phyloP scores from a whole-genome alignment of 1,284 basidiomycete genomes.

The Termitomyces sp. region DNA sequence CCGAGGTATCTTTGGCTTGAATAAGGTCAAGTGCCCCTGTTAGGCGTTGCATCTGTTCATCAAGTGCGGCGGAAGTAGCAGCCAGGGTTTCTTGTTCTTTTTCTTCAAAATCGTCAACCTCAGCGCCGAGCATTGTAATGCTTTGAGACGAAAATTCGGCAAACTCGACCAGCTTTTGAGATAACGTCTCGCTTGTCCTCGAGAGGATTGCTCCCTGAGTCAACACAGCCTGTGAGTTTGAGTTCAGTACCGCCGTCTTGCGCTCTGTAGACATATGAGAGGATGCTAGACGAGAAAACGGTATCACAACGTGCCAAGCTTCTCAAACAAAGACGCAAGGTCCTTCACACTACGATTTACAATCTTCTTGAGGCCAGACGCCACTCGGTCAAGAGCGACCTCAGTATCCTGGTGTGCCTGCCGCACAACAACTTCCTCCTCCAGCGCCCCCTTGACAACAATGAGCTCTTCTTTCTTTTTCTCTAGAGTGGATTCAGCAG shows the following conservation, averaged over 20 bases:
- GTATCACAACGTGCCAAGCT: slow-evolving; percentile 60
- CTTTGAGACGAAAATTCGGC: slow-evolving; percentile 51
- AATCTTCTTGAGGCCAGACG: slow-evolving; percentile 61
- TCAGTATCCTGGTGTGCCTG: slow-evolving; percentile 79
- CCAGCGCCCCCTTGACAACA: slow-evolving; percentile 50
- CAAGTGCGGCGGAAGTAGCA: slow-evolving; percentile 50
- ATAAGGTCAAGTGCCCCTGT: slow-evolving; percentile 56
- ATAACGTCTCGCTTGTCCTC: slow-evolving; percentile 47
- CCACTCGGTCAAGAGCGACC: slow-evolving; percentile 63
- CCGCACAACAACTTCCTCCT: slow-evolving; percentile 75
- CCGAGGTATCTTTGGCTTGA: slow-evolving; percentile 48
- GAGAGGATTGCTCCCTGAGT: slow-evolving; percentile 58
- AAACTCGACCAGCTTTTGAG: slow-evolving; percentile 59
- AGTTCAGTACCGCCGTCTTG: slow-evolving; percentile 60
- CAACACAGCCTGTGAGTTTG: slow-evolving; percentile 64
- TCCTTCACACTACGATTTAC: slow-evolving; percentile 70
- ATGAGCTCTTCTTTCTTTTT: slow-evolving; percentile 51
- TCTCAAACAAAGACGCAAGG: slow-evolving; percentile 72
- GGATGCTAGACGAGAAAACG: background rate
- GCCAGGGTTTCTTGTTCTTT: slow-evolving; percentile 52
- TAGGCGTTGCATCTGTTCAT: slow-evolving; percentile 55
- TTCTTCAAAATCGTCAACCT: slow-evolving; percentile 53
- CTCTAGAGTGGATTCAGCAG: slow-evolving; percentile 50
- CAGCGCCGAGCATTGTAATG: slow-evolving; percentile 46
- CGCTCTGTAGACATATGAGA: slow-evolving; percentile 51